Evolutionary conservation across 148 eudicot genomes (phyloP).

Genomic region (Nepenthes gracilis): DNA sequence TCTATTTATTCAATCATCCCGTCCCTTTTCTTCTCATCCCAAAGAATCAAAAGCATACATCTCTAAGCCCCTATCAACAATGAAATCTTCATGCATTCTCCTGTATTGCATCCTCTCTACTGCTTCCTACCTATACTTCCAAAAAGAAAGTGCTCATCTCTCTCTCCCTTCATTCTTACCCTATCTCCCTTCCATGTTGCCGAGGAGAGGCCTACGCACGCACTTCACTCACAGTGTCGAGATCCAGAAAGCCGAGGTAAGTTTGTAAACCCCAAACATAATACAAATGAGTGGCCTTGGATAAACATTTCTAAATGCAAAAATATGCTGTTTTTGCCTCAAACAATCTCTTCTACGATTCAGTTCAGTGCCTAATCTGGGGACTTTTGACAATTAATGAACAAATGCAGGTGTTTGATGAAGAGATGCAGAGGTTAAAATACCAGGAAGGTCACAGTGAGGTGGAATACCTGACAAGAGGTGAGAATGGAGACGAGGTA

Average conservation of each 20-base stretch:
- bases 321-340: background rate
- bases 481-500: conserved; percentile 18
- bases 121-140: background rate
- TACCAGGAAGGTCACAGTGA: conserved; percentile 6
- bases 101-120: conserved; percentile 4
- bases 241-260: conserved; percentile 17
- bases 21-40: background rate
- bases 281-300: background rate
- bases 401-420: conserved; percentile 16
- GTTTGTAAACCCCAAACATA: background rate
- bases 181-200: conserved; percentile 2
- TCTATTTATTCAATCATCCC: background rate
- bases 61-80: background rate
- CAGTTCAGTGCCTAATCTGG: too few species aligned
- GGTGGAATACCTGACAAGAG: conserved; percentile 3
- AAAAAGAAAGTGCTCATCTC: background rate
- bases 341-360: background rate
- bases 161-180: background rate
- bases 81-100: background rate
- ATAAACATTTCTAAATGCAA: background rate
- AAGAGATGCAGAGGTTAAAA: conserved; percentile 5
- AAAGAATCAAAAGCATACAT: background rate
- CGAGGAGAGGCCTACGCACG: conserved; percentile 19
- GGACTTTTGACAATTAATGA: background rate
- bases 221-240: background rate